Percentiles rank a stretch among this genome's conserved stretches.
These are phyloP conservation scores for Cylindrodendrum hubeiense DNA, from an alignment of 2,329 filamentous ascomycete genomes.

Conservation along the genomic window DNA sequence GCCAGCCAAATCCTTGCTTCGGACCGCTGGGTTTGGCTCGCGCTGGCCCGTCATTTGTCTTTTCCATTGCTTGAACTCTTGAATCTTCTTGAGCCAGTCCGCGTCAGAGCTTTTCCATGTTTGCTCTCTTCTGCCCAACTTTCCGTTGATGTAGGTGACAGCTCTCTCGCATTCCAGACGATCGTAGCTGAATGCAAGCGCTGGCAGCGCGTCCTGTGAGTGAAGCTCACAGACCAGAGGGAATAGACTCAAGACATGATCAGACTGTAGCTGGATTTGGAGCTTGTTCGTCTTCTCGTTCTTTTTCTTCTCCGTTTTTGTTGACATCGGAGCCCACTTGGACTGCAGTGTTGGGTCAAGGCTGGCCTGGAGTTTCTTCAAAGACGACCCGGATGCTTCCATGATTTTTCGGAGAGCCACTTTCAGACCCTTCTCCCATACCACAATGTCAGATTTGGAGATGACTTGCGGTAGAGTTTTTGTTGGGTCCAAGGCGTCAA, in stretches of 20 bases:
- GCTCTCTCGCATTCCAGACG: conserved; percentile 73
- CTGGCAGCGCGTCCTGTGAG: conserved; percentile 74
- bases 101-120: conserved; percentile 67
- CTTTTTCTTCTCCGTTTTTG: neutral
- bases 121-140: conserved; percentile 56
- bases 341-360: neutral
- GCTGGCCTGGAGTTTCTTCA: conserved; percentile 41
- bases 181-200: conserved; percentile 84
- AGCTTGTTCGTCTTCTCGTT: neutral
- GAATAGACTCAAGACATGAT: conserved; percentile 47
- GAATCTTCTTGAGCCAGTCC: conserved; percentile 72
- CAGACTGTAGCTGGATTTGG: no score
- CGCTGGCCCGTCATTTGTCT: conserved; percentile 54
- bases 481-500: conserved; percentile 60
- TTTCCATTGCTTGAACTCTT: conserved; percentile 69
- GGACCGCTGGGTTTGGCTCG: conserved; percentile 42
- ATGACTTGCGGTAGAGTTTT: conserved; percentile 65
- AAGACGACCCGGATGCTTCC: conserved; percentile 58
- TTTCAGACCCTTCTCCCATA: conserved; percentile 75
- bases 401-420: conserved; percentile 71
- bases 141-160: conserved; percentile 61
- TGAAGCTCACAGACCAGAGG: conserved; percentile 72
- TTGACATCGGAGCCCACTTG: neutral
- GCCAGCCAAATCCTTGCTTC: conserved; percentile 58
- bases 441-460: conserved; percentile 73